These are phyloP conservation scores for Camelina neglecta DNA, from an alignment of 345 rosid genomes.

Conservation along the genomic window DNA sequence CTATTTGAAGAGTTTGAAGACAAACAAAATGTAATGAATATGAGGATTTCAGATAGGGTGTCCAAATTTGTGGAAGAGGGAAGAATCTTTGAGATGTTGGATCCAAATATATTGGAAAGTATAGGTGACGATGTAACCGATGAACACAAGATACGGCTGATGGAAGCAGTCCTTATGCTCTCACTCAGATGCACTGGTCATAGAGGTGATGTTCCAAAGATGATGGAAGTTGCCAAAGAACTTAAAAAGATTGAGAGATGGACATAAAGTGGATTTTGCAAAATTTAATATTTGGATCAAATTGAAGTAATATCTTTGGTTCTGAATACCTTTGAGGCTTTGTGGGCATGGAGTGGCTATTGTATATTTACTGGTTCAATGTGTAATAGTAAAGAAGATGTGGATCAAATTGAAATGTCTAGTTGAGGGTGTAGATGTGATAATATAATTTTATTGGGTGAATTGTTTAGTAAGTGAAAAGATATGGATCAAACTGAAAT, in stretches of 20 bases:
- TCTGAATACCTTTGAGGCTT: too few relatives aligned
- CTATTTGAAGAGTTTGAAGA: conserved; percentile 28
- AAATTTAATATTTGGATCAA: neutral
- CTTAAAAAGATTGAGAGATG: conserved; percentile 29
- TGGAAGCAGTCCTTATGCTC: conserved; percentile 24
- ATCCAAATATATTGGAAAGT: conserved; percentile 18
- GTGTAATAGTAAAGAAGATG: neutral
- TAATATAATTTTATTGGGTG: neutral
- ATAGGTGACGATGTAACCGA: neutral
- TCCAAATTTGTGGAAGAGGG: conserved; percentile 31
- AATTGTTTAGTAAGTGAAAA: neutral
- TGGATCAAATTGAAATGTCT: neutral
- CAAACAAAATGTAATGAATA: conserved; percentile 20
- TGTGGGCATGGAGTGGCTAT: too few relatives aligned
- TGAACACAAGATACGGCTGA: conserved; percentile 10
- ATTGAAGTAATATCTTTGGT: neutral
- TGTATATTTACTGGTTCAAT: neutral
- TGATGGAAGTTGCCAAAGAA: conserved; percentile 42
- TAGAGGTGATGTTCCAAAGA: conserved; percentile 45
- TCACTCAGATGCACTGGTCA: conserved; percentile 42
- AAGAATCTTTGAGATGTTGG: conserved; percentile 33
- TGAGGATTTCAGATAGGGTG: conserved; percentile 38
- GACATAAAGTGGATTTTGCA: neutral
- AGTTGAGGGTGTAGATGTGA: neutral
- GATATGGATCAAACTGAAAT: neutral